phyloP scores from a whole-genome alignment of 2,329 filamentous ascomycete genomes.

The Ophiosphaerella narmari region DNA sequence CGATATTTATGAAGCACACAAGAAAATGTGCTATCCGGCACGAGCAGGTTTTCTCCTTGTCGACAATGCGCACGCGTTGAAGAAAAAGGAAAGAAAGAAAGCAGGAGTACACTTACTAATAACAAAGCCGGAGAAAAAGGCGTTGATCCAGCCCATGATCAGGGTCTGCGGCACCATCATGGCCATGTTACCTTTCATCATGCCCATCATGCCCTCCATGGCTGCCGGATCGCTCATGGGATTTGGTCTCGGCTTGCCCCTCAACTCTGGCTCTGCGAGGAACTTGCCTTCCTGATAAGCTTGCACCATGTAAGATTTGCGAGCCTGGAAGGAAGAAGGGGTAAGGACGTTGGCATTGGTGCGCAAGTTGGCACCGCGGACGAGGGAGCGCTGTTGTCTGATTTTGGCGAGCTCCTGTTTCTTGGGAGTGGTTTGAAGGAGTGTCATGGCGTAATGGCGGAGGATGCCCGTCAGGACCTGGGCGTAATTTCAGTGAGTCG shows the following conservation, averaged over 20 bases:
- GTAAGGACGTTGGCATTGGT: conserved; percentile 81
- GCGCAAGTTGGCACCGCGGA: conserved; percentile 83
- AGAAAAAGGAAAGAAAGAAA: background rate
- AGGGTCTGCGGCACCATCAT: conserved; percentile 99
- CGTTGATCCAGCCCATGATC: conserved; percentile 99
- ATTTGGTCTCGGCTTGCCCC: conserved; percentile 87
- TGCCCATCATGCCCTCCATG: conserved; percentile 99
- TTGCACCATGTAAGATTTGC: conserved; percentile 79
- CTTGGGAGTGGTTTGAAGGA: conserved; percentile 85
- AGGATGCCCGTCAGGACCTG: conserved; percentile 91
- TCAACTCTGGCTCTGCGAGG: conserved; percentile 83
- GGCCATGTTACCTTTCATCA: conserved; percentile 99
- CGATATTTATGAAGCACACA: too few species aligned
- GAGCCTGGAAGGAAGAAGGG: conserved; percentile 73
- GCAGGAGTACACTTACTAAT: conserved; percentile 68
- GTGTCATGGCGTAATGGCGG: conserved; percentile 92
- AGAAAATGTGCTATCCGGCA: too few species aligned
- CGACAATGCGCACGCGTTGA: background rate
- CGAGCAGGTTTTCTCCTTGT: too few species aligned
- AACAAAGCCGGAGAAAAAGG: conserved; percentile 97
- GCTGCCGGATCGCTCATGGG: conserved; percentile 93
- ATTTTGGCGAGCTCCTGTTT: conserved; percentile 74
- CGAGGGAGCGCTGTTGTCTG: conserved; percentile 81
- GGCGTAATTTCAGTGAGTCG: conserved; percentile 13
- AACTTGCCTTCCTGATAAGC: conserved; percentile 86